A percentile compares a stretch with the other conserved stretches of the same genome.
Evolutionary conservation across 352 stramenopile genomes (phyloP).

Genomic region (Globisporangium radiosum): DNA sequence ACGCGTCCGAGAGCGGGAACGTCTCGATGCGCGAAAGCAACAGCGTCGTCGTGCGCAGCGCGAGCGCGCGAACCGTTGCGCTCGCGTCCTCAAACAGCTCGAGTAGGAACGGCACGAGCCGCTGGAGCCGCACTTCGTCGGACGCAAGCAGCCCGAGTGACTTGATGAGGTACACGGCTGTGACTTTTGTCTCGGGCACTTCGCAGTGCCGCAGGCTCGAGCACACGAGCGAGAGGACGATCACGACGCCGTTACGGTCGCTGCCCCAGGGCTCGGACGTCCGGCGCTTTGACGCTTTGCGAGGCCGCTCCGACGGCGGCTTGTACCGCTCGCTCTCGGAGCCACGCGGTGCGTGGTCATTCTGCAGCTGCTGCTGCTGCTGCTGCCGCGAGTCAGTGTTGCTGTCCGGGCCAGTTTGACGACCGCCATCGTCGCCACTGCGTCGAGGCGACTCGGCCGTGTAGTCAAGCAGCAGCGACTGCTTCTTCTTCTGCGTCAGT

Average conservation of each 20-base stretch:
- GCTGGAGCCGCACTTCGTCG: slow-evolving; percentile 93
- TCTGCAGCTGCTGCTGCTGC: no score
- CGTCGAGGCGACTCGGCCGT: slow-evolving; percentile 18
- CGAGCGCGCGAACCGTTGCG: slow-evolving; percentile 85
- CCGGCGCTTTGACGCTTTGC: neutral
- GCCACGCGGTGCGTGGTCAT: neutral
- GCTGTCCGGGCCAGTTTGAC: slow-evolving; percentile 16
- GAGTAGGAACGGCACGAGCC: slow-evolving; percentile 91
- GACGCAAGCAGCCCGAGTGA: slow-evolving; percentile 83
- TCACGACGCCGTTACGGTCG: slow-evolving; percentile 80
- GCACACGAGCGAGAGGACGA: slow-evolving; percentile 81
- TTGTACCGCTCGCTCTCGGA: slow-evolving; percentile 12
- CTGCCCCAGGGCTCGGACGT: slow-evolving; percentile 20
- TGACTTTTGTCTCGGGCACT: slow-evolving; percentile 83
- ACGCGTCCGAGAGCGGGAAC: slow-evolving; percentile 93
- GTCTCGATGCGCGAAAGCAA: slow-evolving; percentile 87
- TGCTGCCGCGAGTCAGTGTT: slow-evolving; percentile 5
- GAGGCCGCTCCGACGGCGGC: neutral
- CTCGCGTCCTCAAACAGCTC: slow-evolving; percentile 91
- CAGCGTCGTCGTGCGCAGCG: slow-evolving; percentile 87
- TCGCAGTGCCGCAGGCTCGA: slow-evolving; percentile 80
- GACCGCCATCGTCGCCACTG: no score
- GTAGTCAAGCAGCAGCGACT: slow-evolving; percentile 57
- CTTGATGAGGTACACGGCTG: slow-evolving; percentile 90
- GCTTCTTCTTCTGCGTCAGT: slow-evolving; percentile 73